Conservation (phyloP, 148 eudicot genomes). For the Rhododendron simsii region DNA sequence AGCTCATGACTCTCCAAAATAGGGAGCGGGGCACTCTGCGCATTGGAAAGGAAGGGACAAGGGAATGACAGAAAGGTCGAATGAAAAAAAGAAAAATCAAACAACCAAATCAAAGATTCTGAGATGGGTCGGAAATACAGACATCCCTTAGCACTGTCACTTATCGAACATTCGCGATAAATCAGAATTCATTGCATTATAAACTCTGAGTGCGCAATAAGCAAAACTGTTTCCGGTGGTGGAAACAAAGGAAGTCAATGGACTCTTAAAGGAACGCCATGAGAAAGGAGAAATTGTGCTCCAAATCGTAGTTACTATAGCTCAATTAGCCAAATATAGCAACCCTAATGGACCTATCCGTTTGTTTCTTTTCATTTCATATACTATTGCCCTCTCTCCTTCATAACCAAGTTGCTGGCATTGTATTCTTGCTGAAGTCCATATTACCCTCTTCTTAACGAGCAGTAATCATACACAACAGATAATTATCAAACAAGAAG, state of each 20-base stretch:
- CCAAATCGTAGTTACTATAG: not conserved
- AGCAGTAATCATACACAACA: no score
- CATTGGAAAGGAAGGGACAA: not conserved
- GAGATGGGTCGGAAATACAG: not conserved
- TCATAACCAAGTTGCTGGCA: not conserved
- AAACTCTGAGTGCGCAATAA: not conserved
- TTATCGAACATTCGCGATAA: not conserved
- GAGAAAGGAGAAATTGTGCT: not conserved
- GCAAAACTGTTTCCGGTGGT: not conserved
- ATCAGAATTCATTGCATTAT: not conserved
- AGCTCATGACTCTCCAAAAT: slow-evolving; percentile 81
- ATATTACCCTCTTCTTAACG: no score
- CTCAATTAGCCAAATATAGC: not conserved
- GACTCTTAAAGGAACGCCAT: not conserved
- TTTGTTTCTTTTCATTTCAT: not conserved
- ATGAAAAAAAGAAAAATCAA: not conserved
- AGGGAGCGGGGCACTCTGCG: slow-evolving; percentile 77
- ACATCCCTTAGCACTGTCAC: not conserved
- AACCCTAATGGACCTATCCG: not conserved
- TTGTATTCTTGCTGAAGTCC: not conserved
- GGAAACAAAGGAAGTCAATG: not conserved
- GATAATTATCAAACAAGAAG: no score
- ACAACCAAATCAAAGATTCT: not conserved
- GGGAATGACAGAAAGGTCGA: not conserved
- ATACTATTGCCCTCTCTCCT: not conserved